Percentiles rank a stretch among this genome's conserved stretches.
These are phyloP conservation scores for Paecilomyces dactylethromorphus DNA, from an alignment of 2,329 filamentous ascomycete species.

Conservation along the genomic window DNA sequence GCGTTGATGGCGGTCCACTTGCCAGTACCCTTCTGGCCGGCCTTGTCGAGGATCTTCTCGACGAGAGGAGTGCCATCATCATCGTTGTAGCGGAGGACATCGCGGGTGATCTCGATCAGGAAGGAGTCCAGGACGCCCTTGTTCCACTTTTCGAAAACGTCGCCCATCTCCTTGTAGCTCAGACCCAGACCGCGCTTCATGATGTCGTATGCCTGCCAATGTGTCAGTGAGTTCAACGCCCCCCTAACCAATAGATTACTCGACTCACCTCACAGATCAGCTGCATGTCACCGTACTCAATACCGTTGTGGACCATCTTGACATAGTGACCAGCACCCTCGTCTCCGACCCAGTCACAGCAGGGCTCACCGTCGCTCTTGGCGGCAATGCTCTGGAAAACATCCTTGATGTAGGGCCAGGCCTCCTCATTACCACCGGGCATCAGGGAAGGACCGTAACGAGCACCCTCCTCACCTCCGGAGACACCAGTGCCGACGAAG, in stretches of 20 bases:
- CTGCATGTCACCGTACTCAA: conserved; percentile 99
- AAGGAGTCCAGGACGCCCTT: conserved; percentile 97
- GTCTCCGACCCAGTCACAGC: conserved; percentile 99
- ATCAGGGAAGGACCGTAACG: conserved; percentile 96
- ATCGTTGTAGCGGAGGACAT: conserved; percentile 98
- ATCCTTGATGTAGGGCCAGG: conserved; percentile 97
- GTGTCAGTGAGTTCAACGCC: conserved; percentile 9
- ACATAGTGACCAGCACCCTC: conserved; percentile 99
- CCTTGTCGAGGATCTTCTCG: conserved; percentile 98
- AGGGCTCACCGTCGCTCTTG: conserved; percentile 94
- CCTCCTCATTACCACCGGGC: conserved; percentile 97
- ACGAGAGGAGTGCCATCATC: conserved; percentile 85
- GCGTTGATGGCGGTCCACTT: conserved; percentile 99
- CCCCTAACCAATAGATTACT: background rate
- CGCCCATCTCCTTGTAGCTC: conserved; percentile 87
- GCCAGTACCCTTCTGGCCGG: conserved; percentile 98
- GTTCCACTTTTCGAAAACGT: conserved; percentile 95
- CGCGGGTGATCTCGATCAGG: conserved; percentile 97
- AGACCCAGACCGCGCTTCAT: conserved; percentile 96
- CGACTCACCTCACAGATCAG: conserved; percentile 86
- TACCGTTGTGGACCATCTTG: conserved; percentile 99
- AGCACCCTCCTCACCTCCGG: conserved; percentile 98
- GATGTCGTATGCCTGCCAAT: conserved; percentile 86
- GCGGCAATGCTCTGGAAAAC: conserved; percentile 97
- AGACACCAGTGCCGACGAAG: conserved; percentile 96